phyloP scores from a whole-genome alignment of 306 rosid species.

The Ochetophila trinervis region DNA sequence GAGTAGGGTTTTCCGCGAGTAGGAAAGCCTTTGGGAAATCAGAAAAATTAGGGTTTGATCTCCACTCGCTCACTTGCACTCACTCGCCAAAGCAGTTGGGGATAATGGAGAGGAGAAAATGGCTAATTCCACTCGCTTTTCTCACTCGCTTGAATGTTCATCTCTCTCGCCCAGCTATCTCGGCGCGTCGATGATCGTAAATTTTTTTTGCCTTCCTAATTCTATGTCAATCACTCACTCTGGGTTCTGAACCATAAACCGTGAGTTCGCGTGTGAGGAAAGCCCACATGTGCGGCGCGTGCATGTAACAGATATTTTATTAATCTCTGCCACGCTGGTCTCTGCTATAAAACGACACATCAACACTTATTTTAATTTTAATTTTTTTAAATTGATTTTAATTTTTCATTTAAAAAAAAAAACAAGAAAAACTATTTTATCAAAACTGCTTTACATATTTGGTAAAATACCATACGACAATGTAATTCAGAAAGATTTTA shows the following conservation, averaged over 20 bases:
- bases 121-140: slow-evolving; percentile 29
- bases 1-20: slow-evolving; percentile 45
- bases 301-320: background rate
- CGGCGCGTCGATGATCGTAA: slow-evolving; percentile 19
- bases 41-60: slow-evolving; percentile 24
- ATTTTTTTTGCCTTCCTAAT: background rate
- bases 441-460: too few relatives aligned
- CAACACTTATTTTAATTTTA: too few relatives aligned
- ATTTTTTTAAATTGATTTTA: too few relatives aligned
- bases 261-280: background rate
- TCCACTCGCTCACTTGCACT: slow-evolving; percentile 9
- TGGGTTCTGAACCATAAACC: background rate
- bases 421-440: too few relatives aligned
- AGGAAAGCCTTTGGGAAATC: slow-evolving; percentile 18
- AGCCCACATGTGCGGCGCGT: slow-evolving; percentile 16
- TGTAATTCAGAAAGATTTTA: too few relatives aligned
- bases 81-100: slow-evolving; percentile 20
- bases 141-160: slow-evolving; percentile 17
- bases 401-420: too few relatives aligned
- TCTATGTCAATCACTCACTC: background rate
- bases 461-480: too few relatives aligned
- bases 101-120: slow-evolving; percentile 2
- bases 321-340: too few relatives aligned
- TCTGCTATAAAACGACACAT: too few relatives aligned
- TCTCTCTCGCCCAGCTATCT: background rate